Conservation (phyloP, 768 basidiomycete genomes). For the Hygrocybe coccinea region DNA sequence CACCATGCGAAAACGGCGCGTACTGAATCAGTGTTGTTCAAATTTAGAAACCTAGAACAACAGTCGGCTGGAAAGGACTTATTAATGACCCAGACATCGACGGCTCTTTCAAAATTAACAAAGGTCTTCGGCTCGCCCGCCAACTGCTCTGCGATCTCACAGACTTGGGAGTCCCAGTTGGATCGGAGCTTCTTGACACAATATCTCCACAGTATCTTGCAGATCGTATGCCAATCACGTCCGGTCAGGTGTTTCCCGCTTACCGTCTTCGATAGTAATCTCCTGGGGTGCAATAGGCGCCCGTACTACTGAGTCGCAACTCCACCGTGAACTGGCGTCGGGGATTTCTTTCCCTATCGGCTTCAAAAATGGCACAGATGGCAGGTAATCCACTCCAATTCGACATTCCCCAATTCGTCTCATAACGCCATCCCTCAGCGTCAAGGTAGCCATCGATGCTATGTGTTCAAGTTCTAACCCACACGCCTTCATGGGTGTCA, state of each 20-base stretch:
- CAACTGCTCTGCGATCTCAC: slow-evolving; percentile 91
- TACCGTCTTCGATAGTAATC: slow-evolving; percentile 46
- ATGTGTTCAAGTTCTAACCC: slow-evolving; percentile 90
- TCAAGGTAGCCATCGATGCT: slow-evolving; percentile 91
- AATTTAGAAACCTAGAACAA: slow-evolving; percentile 87
- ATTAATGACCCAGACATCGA: slow-evolving; percentile 95
- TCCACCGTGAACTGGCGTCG: slow-evolving; percentile 93
- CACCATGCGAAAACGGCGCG: not conserved
- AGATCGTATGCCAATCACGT: slow-evolving; percentile 47
- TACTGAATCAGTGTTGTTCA: slow-evolving; percentile 13
- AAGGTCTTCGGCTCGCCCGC: slow-evolving; percentile 83
- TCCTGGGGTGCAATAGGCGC: slow-evolving; percentile 98
- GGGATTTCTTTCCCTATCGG: slow-evolving; percentile 97
- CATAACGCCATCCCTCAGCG: slow-evolving; percentile 35
- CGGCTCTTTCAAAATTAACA: slow-evolving; percentile 94
- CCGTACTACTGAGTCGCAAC: slow-evolving; percentile 93
- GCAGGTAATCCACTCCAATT: slow-evolving; percentile 44
- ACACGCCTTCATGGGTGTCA: slow-evolving; percentile 95
- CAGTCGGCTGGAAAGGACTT: slow-evolving; percentile 96
- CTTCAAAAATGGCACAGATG: slow-evolving; percentile 99
- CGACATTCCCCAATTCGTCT: not conserved
- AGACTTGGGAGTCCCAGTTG: slow-evolving; percentile 84
- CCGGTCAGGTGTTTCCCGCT: slow-evolving; percentile 5
- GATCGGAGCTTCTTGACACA: slow-evolving; percentile 86
- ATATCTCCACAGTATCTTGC: slow-evolving; percentile 76